Conservation (phyloP, 2,329 filamentous ascomycete genomes). For the Penicillium sp. region DNA sequence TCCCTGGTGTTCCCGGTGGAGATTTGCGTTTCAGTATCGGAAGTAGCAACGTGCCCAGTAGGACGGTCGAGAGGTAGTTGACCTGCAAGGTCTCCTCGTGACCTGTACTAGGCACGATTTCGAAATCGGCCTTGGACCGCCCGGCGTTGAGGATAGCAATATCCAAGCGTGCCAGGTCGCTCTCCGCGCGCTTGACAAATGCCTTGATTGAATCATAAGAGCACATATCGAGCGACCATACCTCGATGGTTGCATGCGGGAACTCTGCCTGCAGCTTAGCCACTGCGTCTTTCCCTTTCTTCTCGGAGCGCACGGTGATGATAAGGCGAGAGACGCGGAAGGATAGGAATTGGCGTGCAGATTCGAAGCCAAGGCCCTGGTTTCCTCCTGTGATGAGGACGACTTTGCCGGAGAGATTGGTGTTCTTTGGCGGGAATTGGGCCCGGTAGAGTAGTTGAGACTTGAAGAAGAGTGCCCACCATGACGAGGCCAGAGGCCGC, state of each 20-base stretch:
- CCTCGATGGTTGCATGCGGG: background rate
- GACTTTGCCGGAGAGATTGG: background rate
- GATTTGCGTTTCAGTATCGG: constrained; percentile 39
- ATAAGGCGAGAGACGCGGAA: background rate
- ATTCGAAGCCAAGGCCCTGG: background rate
- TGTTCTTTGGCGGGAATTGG: background rate
- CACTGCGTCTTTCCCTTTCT: background rate
- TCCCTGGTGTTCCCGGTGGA: constrained; percentile 10
- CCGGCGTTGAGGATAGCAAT: constrained; percentile 46
- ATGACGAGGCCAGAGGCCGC: background rate
- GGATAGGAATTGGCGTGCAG: background rate
- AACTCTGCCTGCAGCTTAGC: background rate
- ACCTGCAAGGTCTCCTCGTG: constrained; percentile 55
- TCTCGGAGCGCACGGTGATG: background rate
- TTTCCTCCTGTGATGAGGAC: background rate
- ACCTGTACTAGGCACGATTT: constrained; percentile 38
- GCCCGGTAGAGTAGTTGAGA: background rate
- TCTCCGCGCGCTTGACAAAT: constrained; percentile 39
- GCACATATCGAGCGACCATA: constrained; percentile 44
- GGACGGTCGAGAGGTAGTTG: constrained; percentile 54
- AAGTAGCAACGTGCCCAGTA: constrained; percentile 52
- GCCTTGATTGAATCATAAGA: constrained; percentile 31
- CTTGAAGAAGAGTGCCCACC: background rate
- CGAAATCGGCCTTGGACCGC: constrained; percentile 14
- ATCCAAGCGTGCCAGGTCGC: constrained; percentile 39